Conservation (phyloP, 306 rosid genomes). For the Begonia peltatifolia region DNA sequence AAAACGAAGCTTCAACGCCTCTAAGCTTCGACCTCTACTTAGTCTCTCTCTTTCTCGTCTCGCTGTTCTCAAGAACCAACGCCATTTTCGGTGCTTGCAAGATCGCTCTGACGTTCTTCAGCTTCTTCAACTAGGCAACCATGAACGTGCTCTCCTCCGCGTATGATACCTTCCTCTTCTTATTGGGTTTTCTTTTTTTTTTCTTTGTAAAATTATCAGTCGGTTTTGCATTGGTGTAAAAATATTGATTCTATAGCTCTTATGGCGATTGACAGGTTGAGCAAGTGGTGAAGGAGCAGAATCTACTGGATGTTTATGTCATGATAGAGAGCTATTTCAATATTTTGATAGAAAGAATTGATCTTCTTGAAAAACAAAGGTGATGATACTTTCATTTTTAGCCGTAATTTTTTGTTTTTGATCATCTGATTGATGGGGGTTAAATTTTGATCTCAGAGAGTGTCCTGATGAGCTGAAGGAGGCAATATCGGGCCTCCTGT, state of each 20-base stretch:
- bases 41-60: slow-evolving; percentile 37
- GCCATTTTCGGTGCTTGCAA: slow-evolving; percentile 26
- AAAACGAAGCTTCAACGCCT: slow-evolving; percentile 22
- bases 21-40: slow-evolving; percentile 29
- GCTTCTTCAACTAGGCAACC: slow-evolving; percentile 42
- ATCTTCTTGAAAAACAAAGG: slow-evolving; percentile 33
- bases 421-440: neutral
- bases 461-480: slow-evolving; percentile 53
- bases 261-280: slow-evolving; percentile 32
- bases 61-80: slow-evolving; percentile 39
- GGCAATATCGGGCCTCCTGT: slow-evolving; percentile 38
- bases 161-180: slow-evolving; percentile 14
- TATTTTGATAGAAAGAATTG: slow-evolving; percentile 24
- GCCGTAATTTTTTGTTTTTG: neutral
- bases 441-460: slow-evolving; percentile 23
- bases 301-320: slow-evolving; percentile 34
- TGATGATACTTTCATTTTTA: slow-evolving; percentile 1
- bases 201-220: neutral
- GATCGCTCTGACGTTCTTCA: slow-evolving; percentile 38
- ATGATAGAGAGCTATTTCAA: slow-evolving; percentile 38
- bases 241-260: neutral
- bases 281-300: slow-evolving; percentile 41
- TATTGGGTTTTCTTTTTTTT: neutral
- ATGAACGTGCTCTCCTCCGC: slow-evolving; percentile 48
- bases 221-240: neutral